These are phyloP conservation scores for Guyanaporus albipodus DNA, from an alignment of 768 basidiomycete species.

Conservation along the genomic window DNA sequence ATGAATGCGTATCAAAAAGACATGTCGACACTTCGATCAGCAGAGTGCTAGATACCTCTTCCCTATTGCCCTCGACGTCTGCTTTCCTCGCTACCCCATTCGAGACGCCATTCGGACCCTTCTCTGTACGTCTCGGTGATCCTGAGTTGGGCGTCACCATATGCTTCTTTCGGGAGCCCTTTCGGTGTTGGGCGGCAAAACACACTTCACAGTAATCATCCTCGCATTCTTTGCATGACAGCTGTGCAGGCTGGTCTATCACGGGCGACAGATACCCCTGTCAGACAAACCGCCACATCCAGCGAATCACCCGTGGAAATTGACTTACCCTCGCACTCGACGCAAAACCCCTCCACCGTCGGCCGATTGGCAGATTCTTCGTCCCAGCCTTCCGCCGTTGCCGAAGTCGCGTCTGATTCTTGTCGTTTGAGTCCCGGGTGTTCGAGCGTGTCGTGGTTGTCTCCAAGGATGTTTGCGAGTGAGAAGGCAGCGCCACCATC, in stretches of 20 bases:
- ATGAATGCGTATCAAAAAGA: slow-evolving; percentile 3
- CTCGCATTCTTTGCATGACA: slow-evolving; percentile 65
- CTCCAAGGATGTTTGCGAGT: slow-evolving; percentile 65
- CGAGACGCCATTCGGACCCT: slow-evolving; percentile 14
- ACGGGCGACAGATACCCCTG: neutral
- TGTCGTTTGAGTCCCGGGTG: slow-evolving; percentile 39
- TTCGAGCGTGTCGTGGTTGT: slow-evolving; percentile 60
- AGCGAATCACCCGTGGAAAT: no score
- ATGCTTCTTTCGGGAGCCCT: slow-evolving; percentile 72
- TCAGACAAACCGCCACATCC: neutral
- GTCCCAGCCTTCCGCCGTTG: slow-evolving; percentile 57
- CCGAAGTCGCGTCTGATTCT: slow-evolving; percentile 33
- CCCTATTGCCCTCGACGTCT: slow-evolving; percentile 5
- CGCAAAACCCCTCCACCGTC: slow-evolving; percentile 61
- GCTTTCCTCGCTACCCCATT: neutral
- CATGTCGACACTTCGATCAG: neutral
- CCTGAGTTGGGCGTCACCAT: slow-evolving; percentile 43
- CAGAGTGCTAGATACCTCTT: slow-evolving; percentile 18
- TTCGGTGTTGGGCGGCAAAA: slow-evolving; percentile 80
- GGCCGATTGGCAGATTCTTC: slow-evolving; percentile 51
- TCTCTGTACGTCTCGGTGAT: slow-evolving; percentile 8
- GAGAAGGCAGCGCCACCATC: slow-evolving; percentile 40
- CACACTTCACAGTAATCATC: slow-evolving; percentile 84
- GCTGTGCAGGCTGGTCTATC: slow-evolving; percentile 77
- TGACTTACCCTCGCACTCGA: slow-evolving; percentile 86